Conservation (phyloP, 176 grass and related monocot genomes). For the Triticum turgidum region DNA sequence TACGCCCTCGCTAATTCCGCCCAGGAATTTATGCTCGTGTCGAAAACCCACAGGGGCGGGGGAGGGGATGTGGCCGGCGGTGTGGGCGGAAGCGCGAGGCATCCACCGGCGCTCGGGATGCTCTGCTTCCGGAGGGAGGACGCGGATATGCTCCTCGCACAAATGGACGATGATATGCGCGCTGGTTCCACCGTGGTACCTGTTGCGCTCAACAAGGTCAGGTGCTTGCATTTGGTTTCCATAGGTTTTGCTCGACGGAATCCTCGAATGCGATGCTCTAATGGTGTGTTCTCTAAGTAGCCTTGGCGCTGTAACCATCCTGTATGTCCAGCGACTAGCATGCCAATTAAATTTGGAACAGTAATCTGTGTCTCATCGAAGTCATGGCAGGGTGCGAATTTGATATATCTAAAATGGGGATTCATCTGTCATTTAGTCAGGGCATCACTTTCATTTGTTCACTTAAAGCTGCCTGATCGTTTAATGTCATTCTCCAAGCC, state of each 20-base stretch:
- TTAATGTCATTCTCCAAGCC: not conserved
- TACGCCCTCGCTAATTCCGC: conserved; percentile 68
- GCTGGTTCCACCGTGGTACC: conserved; percentile 60
- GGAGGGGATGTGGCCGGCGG: not conserved
- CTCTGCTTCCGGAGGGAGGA: conserved; percentile 71
- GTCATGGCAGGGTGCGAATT: not conserved
- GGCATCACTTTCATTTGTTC: not conserved
- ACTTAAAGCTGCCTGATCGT: not conserved
- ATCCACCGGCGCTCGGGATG: conserved; percentile 42
- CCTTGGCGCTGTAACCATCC: not conserved
- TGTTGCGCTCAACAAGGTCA: conserved; percentile 69
- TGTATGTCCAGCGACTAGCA: not conserved
- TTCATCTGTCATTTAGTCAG: not conserved
- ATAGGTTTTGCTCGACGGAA: conserved; percentile 10
- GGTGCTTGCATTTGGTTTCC: not conserved
- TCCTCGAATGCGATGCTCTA: not conserved
- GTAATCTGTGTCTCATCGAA: not conserved
- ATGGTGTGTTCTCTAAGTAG: not conserved
- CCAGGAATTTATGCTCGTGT: conserved; percentile 71
- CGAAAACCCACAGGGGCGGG: conserved; percentile 3
- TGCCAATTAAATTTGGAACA: not conserved
- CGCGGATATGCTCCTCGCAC: conserved; percentile 53
- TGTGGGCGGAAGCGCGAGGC: not conserved
- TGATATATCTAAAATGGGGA: not conserved
- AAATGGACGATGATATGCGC: conserved; percentile 59